These are phyloP conservation scores for Flaveria brownii DNA, from an alignment of 129 eudicot species.

Conservation along the genomic window DNA sequence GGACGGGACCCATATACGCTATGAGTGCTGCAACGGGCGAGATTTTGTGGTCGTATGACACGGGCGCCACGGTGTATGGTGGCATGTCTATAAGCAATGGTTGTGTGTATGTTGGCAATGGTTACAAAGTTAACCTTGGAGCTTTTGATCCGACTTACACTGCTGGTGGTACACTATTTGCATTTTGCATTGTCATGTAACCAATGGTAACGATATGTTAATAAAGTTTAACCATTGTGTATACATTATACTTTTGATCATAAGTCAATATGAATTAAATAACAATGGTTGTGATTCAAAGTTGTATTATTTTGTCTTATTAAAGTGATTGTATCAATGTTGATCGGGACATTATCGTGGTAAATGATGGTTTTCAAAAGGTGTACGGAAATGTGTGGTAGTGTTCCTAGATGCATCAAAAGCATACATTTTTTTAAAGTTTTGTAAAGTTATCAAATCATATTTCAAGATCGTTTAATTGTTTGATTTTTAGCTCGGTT, in stretches of 20 bases:
- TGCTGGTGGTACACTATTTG: slow-evolving; percentile 49
- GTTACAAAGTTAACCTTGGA: slow-evolving; percentile 46
- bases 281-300: no score
- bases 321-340: no score
- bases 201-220: not conserved
- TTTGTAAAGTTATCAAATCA: no score
- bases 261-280: not conserved
- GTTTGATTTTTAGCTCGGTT: no score
- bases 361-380: not conserved
- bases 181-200: slow-evolving; percentile 43
- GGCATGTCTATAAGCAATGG: slow-evolving; percentile 66
- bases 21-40: slow-evolving; percentile 61
- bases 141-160: slow-evolving; percentile 40
- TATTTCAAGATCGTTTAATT: no score
- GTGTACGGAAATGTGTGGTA: no score
- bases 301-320: no score
- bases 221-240: slow-evolving; percentile 1
- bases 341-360: no score
- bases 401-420: not conserved
- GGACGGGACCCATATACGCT: slow-evolving; percentile 65
- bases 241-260: not conserved
- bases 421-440: no score
- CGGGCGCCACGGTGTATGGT: slow-evolving; percentile 70
- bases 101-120: slow-evolving; percentile 66
- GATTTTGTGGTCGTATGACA: slow-evolving; percentile 59